Base-by-base conservation (phyloP, 1,284 basidiomycete species). In the Pseudozyma flocculosa region DNA sequence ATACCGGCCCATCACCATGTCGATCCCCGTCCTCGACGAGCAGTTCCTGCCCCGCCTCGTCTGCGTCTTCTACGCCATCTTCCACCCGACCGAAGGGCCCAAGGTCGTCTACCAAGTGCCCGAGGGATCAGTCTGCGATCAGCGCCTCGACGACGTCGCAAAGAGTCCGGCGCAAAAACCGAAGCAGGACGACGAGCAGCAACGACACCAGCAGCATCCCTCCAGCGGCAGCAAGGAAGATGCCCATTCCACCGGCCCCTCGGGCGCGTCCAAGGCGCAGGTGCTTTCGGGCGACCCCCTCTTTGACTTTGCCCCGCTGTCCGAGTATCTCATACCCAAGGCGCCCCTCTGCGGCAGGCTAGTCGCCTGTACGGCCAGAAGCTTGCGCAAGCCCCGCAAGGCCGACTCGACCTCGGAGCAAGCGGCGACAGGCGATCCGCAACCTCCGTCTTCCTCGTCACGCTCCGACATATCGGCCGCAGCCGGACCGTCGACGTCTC, bases 261-360 rank as follows among this genome's bases (percentile, higher is more conserved):
- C 26, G 7, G 26, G 7, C 26, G 26, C 26, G 11, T 29, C 26
- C 51, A 47, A 51, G 37, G 22, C 41, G n/a, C 52, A 40, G 14
- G 36, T 41, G n/a, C 24, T 48, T 2, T 43, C 51, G 40, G 51
- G 44, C 15, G 56, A 70, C 32, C 69, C 83, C 10, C 82, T 95
- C n/a, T 90, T 98, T 79, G 87, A 92, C 76, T 97, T 96, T 70
- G 85, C 87, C 42, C 87, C 91, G 58, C 87, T 98, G 48, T 89
- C 89, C 17, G 92, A 90, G 79, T 96, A 92, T 81, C 86, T 97
- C 42, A 95, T 98, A 46, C 94, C 94, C 2, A 88, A 86, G 37
- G 86, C 86, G 54, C 84, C 87, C 2, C 82, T 97, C 9, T 95
- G 92, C 65, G 92, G 92, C 10, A 84, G 91, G 59, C 84, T 99